phyloP scores from a whole-genome alignment of 768 basidiomycete genomes.

The Boletus rubescentipes region DNA sequence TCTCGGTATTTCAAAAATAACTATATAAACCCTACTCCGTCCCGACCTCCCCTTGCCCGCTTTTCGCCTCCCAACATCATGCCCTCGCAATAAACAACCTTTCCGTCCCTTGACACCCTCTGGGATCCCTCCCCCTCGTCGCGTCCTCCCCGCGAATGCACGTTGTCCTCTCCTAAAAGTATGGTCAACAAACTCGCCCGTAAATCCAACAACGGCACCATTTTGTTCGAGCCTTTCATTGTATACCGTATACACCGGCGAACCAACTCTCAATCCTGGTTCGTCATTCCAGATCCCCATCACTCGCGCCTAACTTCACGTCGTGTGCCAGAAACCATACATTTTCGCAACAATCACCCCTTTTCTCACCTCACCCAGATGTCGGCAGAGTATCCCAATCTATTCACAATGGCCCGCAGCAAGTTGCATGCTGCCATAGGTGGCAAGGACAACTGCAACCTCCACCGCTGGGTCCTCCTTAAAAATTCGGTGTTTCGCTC shows the following conservation, averaged over 20 bases:
- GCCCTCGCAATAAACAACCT: constrained; percentile 33
- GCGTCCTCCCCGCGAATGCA: constrained; percentile 25
- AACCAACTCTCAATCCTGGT: constrained; percentile 26
- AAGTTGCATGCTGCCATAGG: constrained; percentile 69
- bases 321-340: constrained; percentile 21
- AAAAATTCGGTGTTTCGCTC: constrained; percentile 77
- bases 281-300: constrained; percentile 1
- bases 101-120: constrained; percentile 10
- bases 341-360: constrained; percentile 5
- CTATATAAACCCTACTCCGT: constrained; percentile 45
- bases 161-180: constrained; percentile 40
- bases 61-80: constrained; percentile 35
- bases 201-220: constrained; percentile 81
- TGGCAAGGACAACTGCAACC: constrained; percentile 65
- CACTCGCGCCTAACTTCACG: constrained; percentile 1
- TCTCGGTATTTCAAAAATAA: constrained; percentile 32
- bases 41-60: constrained; percentile 22
- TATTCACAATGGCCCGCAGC: constrained; percentile 66
- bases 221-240: constrained; percentile 84
- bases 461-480: constrained; percentile 85
- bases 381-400: constrained; percentile 47
- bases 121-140: constrained; percentile 13
- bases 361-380: constrained; percentile 34
- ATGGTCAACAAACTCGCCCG: constrained; percentile 87
- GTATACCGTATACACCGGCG: constrained; percentile 81